Conservation (phyloP, 2,329 filamentous ascomycete genomes). For the Verticillium nonalfalfae region DNA sequence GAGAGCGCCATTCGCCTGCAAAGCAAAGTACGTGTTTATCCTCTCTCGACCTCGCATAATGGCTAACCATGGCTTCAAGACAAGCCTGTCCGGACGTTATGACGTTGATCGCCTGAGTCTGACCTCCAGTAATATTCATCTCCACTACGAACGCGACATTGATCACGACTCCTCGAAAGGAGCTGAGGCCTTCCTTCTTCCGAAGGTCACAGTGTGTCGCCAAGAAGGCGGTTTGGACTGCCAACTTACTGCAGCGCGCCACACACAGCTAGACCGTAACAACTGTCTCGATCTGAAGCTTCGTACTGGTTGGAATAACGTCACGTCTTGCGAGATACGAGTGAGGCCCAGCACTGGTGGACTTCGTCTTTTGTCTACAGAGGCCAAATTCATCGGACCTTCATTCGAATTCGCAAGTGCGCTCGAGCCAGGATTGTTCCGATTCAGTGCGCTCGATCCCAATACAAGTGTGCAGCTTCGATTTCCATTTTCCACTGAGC, state of each 20-base stretch:
- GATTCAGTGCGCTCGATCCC: conserved; percentile 38
- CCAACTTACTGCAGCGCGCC: conserved; percentile 57
- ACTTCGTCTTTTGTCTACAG: conserved; percentile 54
- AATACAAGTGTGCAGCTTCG: conserved; percentile 49
- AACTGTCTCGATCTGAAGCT: conserved; percentile 72
- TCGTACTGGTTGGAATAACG: conserved; percentile 66
- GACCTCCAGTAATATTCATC: conserved; percentile 53
- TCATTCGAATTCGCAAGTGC: conserved; percentile 37
- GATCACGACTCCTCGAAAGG: conserved; percentile 39
- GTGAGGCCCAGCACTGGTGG: conserved; percentile 61
- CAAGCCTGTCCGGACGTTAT: conserved; percentile 66
- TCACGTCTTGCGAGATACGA: conserved; percentile 52
- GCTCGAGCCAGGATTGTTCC: conserved; percentile 47
- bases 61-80: conserved; percentile 26
- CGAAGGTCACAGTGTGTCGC: conserved; percentile 69
- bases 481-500: conserved; percentile 80
- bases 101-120: conserved; percentile 68
- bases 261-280: conserved; percentile 73
- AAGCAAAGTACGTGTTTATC: conserved; percentile 23
- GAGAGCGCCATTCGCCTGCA: conserved; percentile 30
- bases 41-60: not conserved
- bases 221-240: conserved; percentile 62
- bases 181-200: conserved; percentile 47
- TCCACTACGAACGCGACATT: conserved; percentile 58
- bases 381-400: conserved; percentile 43